Conservation (phyloP, 345 rosid genomes). For the Salix suchowensis region DNA sequence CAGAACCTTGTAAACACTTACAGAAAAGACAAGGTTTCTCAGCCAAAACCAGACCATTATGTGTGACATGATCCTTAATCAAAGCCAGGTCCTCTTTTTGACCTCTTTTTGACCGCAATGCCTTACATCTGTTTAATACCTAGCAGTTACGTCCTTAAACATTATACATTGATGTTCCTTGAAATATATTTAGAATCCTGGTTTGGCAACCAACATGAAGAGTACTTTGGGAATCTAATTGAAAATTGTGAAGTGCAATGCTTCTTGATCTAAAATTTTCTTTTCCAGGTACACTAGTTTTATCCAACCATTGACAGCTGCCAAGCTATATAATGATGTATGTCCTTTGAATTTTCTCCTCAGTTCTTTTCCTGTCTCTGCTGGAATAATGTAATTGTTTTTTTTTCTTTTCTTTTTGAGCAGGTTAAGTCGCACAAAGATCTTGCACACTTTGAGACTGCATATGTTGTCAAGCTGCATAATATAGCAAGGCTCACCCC, state of each 20-base stretch:
- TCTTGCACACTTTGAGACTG: constrained; percentile 85
- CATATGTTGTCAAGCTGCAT: constrained; percentile 94
- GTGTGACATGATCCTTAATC: neutral
- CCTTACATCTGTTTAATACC: neutral
- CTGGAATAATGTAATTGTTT: constrained; percentile 3
- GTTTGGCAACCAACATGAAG: neutral
- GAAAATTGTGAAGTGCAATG: neutral
- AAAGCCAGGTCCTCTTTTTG: neutral
- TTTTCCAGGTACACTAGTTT: constrained; percentile 87
- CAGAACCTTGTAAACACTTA: neutral
- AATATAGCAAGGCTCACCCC: constrained; percentile 82
- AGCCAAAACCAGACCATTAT: neutral
- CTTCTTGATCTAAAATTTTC: constrained; percentile 5
- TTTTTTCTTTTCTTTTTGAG: constrained; percentile 16
- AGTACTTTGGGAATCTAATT: constrained; percentile 1
- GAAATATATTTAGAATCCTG: neutral
- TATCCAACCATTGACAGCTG: constrained; percentile 87
- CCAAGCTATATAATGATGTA: constrained; percentile 88
- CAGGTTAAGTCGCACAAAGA: constrained; percentile 93
- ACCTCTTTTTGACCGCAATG: neutral
- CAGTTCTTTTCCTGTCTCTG: neutral
- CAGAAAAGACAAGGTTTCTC: neutral
- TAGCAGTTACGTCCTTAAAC: neutral
- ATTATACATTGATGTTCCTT: neutral
- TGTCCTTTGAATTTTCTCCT: constrained; percentile 10